These are phyloP conservation scores for Daedaleopsis nitida DNA, from an alignment of 768 basidiomycete genomes.

Conservation along the genomic window DNA sequence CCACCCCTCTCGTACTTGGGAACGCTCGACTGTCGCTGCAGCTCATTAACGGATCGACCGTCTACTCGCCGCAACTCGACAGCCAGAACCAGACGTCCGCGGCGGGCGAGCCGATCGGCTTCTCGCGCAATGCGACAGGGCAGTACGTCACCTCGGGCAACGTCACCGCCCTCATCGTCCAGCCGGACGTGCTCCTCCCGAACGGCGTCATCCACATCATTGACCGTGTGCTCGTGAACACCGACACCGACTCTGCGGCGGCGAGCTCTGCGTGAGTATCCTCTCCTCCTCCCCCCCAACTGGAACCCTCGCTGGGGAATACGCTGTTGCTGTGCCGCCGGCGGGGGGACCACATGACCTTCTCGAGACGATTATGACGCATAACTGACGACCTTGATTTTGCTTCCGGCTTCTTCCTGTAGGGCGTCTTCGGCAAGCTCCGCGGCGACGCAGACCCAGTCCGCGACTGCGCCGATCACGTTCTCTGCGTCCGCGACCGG, in stretches of 20 bases:
- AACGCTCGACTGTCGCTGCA: constrained; percentile 21
- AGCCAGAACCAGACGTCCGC: constrained; percentile 51
- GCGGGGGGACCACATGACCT: too few species aligned
- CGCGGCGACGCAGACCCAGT: constrained; percentile 37
- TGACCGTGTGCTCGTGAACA: constrained; percentile 53
- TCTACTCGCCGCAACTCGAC: constrained; percentile 58
- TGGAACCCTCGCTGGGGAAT: neutral
- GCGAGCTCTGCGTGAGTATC: constrained; percentile 57
- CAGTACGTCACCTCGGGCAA: constrained; percentile 52
- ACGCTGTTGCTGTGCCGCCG: too few species aligned
- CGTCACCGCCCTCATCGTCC: constrained; percentile 53
- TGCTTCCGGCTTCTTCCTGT: too few species aligned
- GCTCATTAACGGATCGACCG: constrained; percentile 68
- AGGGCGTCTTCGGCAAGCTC: constrained; percentile 52
- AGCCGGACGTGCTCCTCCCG: constrained; percentile 56
- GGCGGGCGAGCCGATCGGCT: constrained; percentile 54
- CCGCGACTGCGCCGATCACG: constrained; percentile 45
- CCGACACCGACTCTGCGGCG: constrained; percentile 39
- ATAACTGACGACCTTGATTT: neutral
- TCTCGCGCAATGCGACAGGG: constrained; percentile 58
- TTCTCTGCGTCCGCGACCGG: constrained; percentile 23
- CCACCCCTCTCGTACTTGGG: too few species aligned
- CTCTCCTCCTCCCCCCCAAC: neutral
- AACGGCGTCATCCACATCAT: constrained; percentile 76
- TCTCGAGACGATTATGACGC: neutral